Base-by-base conservation (phyloP, 306 rosid genomes). In the Morella rubra region DNA sequence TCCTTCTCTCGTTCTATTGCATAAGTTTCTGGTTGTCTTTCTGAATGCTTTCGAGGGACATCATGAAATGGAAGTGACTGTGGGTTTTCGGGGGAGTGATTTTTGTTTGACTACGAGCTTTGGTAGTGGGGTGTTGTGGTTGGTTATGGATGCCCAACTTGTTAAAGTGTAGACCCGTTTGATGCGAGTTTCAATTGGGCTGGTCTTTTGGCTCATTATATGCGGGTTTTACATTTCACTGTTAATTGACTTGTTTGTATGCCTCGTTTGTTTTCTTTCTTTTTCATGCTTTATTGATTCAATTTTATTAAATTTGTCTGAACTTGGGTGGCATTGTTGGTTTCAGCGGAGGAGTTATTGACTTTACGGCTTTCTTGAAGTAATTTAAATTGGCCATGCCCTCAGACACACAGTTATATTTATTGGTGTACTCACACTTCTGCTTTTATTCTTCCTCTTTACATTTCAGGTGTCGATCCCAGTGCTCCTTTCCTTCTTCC, bases 41-140 rank as follows among this genome's bases (percentile, higher is more conserved):
- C 79, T 75, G 76, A 85, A 76, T 76, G 83, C 84, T 87, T 84
- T 82, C 46, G 37, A 77, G 78, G 73, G 86, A 78, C 83, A 85
- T 79, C 65, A 77, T 78, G 84, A 82, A 84, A 86, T 86, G 91
- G 91, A 86, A 85, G 84, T 73, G 81, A 83, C 93, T 84, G 84
- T 79, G 80, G 81, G 73, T 81, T 79, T 85, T 82, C 76, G 59
- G 74, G 77, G 62, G 79, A 85, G 85, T 90, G 86, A 87, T 91
- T 90, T 72, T 84, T 76, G 86, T 84, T 91, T 93, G 98, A 93
- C 94, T 91, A 52, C 70, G 79, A 76, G 75, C 65, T 46, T 79
- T 83, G 52, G 52, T 81, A 84, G 97, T 91, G 93, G 90, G 91
- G 78, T 81, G 56, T 79, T 84, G 81, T 82, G 81, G 88, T 84